Evolutionary conservation across 805 yeast genomes (phyloP), one percentile per base, ranked within the genome.

Genomic region (Maudiozyma saulgeensis): DNA sequence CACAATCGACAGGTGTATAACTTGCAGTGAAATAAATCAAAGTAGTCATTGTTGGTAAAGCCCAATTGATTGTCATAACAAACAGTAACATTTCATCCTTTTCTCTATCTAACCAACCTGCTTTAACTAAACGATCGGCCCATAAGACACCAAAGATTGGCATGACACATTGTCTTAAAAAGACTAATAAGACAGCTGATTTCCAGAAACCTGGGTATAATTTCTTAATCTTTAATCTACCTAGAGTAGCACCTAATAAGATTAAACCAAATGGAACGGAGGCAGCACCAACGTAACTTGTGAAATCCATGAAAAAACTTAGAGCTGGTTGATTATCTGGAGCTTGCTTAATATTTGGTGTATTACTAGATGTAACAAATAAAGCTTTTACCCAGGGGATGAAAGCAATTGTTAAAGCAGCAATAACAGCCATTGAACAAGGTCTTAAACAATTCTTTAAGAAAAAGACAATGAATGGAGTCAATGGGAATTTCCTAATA

Each of bases 291-390:
- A 93, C 70, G 62, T 90, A 93, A 9, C 77, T 62, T 1, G 90
- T 72, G 52, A 81, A 80, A 62, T 91, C 96, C 78, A 91, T 85
- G 4, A 91, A 55, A 55, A 91, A 91, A 15, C 90, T 85, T 41
- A 91, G 71, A 4, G 96, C 90, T 0, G 99, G 97, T 51, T 74
- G 73, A 1, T 74, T 72, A 66, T 91, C 99, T 0, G 99, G 99
- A 0, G 98, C 98, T 48, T 74, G 63, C 1, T 78, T 82, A 19
- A 90, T 72, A 21, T 63, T 55, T 19, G 73, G 66, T 6, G 69
- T 64, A 31, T 74, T 75, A 1, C 60, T 51, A 5, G 78, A 73
- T 0, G 63, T 63, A 13, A 81, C 82, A 60, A 87, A 87, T 15
- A 87, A 69, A 0, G 90, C 86, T 55, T 83, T 82, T 4, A 84